These are phyloP conservation scores for Cyclotella distinguenda DNA, from an alignment of 108 stramenopile species.

Conservation along the genomic window DNA sequence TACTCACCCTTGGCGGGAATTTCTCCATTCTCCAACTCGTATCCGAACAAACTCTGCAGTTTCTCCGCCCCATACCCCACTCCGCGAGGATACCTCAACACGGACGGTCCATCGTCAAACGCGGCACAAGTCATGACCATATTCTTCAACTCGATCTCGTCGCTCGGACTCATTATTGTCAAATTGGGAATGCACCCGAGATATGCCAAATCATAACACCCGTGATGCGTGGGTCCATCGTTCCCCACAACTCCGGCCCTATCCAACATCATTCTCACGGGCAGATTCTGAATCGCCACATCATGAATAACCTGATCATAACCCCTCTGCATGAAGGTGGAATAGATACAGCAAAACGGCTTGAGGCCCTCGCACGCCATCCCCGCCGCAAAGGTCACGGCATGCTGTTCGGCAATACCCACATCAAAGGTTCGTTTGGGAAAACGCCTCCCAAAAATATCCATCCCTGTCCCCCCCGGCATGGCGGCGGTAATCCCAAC, in stretches of 20 bases:
- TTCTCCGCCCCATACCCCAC: conserved; percentile 92
- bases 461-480: conserved; percentile 99
- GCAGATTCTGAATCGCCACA: conserved; percentile 95
- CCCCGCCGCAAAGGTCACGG: conserved; percentile 95
- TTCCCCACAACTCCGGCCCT: conserved; percentile 96
- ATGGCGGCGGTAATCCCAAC: conserved; percentile 98
- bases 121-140: conserved; percentile 92
- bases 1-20: conserved; percentile 77
- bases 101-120: conserved; percentile 87
- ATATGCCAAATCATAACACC: conserved; percentile 92
- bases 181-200: conserved; percentile 93
- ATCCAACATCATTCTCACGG: conserved; percentile 94
- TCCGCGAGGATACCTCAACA: conserved; percentile 91
- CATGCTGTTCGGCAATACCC: conserved; percentile 98
- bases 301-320: conserved; percentile 98
- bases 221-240: conserved; percentile 97
- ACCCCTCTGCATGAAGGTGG: conserved; percentile 96
- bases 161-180: conserved; percentile 93
- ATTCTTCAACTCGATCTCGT: conserved; percentile 93
- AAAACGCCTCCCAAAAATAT: conserved; percentile 94
- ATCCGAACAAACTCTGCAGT: conserved; percentile 81
- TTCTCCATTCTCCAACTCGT: conserved; percentile 78
- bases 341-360: conserved; percentile 96
- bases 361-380: conserved; percentile 97
- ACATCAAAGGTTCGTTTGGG: conserved; percentile 97